Percentiles rank a stretch among this genome's conserved stretches.
Evolutionary conservation across 139 green algal species (phyloP).

Genomic region (Coelastrella sp.): DNA sequence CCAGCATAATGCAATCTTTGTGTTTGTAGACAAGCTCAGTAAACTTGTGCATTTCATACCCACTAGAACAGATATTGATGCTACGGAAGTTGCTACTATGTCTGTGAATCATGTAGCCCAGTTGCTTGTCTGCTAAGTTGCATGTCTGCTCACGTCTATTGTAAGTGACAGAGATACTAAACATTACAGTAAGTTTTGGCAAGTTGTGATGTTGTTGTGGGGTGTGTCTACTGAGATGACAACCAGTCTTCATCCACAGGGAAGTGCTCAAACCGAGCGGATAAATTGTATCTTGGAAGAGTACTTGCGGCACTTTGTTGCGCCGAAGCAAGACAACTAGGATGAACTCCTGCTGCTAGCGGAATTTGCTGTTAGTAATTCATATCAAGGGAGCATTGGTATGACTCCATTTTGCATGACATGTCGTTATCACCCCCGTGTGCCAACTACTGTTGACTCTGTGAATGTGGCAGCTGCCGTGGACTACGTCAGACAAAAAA

Average conservation of each 20-base stretch:
- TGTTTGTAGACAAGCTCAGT: slow-evolving; percentile 69
- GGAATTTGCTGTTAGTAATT: slow-evolving; percentile 70
- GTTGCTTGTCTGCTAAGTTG: too few relatives aligned
- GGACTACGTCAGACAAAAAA: too few relatives aligned
- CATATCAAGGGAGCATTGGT: slow-evolving; percentile 46
- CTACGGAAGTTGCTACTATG: slow-evolving; percentile 45
- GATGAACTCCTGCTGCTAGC: slow-evolving; percentile 49
- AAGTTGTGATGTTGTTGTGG: slow-evolving; percentile 43
- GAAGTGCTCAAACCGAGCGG: slow-evolving; percentile 79
- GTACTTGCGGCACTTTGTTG: slow-evolving; percentile 56
- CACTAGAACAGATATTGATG: slow-evolving; percentile 47
- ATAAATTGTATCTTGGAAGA: slow-evolving; percentile 67
- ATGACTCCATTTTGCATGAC: slow-evolving; percentile 62
- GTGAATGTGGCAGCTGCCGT: background rate
- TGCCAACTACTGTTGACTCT: background rate
- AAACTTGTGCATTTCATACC: slow-evolving; percentile 70
- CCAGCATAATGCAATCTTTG: slow-evolving; percentile 58
- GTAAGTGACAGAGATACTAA: slow-evolving; percentile 71
- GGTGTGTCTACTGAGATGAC: slow-evolving; percentile 62
- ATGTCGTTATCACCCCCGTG: slow-evolving; percentile 49
- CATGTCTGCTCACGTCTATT: slow-evolving; percentile 61
- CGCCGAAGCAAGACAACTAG: slow-evolving; percentile 56
- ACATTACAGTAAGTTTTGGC: slow-evolving; percentile 68
- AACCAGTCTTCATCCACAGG: slow-evolving; percentile 71
- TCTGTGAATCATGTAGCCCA: slow-evolving; percentile 59